Evolutionary conservation across 2,329 filamentous ascomycete species (phyloP).

Genomic region (Emericellopsis cladophorae): DNA sequence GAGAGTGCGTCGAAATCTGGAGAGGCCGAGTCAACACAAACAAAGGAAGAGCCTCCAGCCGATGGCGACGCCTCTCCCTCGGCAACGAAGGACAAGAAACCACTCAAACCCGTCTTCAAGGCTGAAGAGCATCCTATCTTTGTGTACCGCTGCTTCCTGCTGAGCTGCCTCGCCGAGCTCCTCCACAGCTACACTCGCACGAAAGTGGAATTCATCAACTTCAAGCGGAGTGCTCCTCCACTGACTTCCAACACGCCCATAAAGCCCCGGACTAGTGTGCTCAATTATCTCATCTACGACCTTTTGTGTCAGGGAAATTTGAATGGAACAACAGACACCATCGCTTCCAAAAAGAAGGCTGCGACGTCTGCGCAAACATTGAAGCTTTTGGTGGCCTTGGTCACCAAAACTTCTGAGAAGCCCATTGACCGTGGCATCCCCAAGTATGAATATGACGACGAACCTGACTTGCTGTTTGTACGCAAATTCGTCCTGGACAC

Average conservation of each 20-base stretch:
- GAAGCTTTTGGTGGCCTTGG: slow-evolving; percentile 73
- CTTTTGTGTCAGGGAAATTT: slow-evolving; percentile 51
- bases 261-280: slow-evolving; percentile 80
- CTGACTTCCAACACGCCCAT: slow-evolving; percentile 77
- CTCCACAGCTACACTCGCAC: slow-evolving; percentile 84
- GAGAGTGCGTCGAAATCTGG: slow-evolving; percentile 10
- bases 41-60: slow-evolving; percentile 8
- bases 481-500: slow-evolving; percentile 93
- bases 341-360: slow-evolving; percentile 69
- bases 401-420: slow-evolving; percentile 76
- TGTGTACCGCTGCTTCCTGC: slow-evolving; percentile 87
- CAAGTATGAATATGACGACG: slow-evolving; percentile 58
- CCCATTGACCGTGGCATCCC: slow-evolving; percentile 40
- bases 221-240: slow-evolving; percentile 83
- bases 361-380: slow-evolving; percentile 80
- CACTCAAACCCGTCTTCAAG: slow-evolving; percentile 67
- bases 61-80: slow-evolving; percentile 16
- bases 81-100: slow-evolving; percentile 43
- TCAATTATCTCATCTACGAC: slow-evolving; percentile 86
- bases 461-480: slow-evolving; percentile 78
- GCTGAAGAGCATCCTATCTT: slow-evolving; percentile 90
- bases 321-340: slow-evolving; percentile 59
- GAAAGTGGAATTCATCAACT: slow-evolving; percentile 99
- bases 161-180: slow-evolving; percentile 85
- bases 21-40: slow-evolving; percentile 10